Base-by-base conservation (phyloP, 1,139 yeast genomes). In the Suhomyces choctaworum region DNA sequence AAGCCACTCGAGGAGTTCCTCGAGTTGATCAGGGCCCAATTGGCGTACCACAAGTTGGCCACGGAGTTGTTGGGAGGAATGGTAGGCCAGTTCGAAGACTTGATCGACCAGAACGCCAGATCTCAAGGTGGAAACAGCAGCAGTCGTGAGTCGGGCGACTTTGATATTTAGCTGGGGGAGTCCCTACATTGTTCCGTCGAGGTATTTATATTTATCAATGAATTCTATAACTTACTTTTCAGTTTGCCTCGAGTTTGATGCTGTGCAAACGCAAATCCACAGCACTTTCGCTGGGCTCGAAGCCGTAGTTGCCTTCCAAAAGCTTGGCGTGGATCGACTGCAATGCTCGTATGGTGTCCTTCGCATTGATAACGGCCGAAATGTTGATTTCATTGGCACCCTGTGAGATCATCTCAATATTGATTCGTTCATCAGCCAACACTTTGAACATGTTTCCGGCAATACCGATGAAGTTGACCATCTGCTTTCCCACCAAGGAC, bases 341-440 rank as follows among this genome's bases (percentile, higher is more conserved):
- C 46, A 92, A 73, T 2, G 97, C 97, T 57, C 87, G 82, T 31
- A 88, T 67, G 9, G 95, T 82, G 54, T 92, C 95, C 41, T 69
- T 67, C 48, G 85, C 89, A 47, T 84, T 87, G 42, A 92, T 88
- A 38, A 92, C 98, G 42, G 97, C 95, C 25, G 96, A 86, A 37
- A 92, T 92, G 60, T 92, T 92, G 52, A 92, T 92, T 64, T 92
- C 98, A 56, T 92, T 90, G 22, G 98, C 97, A 48, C 98, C 98
- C 70, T 92, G 98, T 38, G 90, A 80, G 56, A 92, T 92, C 98
- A 92, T 92, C 62, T 92, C 98, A 51, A 92, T 89, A 64, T 92
- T 92, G 53, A 92, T 85, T 37, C 78, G 78, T 51, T 92, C 96
- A 54, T 87, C 94, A 4, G 97, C 97, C 51, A 92, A 70, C 3